A percentile compares a stretch with the other conserved stretches of the same genome.
phyloP scores from a whole-genome alignment of 768 basidiomycete genomes.

The Hortiboletus campestris region DNA sequence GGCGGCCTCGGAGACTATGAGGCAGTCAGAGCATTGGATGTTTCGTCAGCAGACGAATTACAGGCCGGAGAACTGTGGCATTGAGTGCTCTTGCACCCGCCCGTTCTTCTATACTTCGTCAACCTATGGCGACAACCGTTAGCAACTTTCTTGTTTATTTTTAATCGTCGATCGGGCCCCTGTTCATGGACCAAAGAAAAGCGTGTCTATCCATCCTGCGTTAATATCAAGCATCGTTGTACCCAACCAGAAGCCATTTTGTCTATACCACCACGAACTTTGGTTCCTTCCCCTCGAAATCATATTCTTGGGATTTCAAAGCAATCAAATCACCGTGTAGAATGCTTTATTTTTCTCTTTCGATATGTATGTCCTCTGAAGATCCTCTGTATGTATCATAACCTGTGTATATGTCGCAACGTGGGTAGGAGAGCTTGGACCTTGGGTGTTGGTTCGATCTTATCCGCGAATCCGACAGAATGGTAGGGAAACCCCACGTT shows the following conservation, averaged over 20 bases:
- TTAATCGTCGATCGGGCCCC: conserved; percentile 14
- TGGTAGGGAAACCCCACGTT: neutral
- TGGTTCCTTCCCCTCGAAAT: conserved; percentile 3
- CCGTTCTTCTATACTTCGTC: conserved; percentile 1
- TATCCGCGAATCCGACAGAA: neutral
- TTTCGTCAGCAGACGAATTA: conserved; percentile 36
- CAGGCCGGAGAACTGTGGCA: conserved; percentile 63
- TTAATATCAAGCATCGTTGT: conserved; percentile 30
- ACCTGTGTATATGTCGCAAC: neutral
- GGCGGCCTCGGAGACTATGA: conserved; percentile 58
- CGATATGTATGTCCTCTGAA: conserved; percentile 23
- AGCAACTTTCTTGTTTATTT: conserved; percentile 28
- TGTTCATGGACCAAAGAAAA: conserved; percentile 23
- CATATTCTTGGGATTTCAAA: conserved; percentile 1
- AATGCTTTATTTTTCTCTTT: conserved; percentile 16
- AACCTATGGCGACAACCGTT: neutral
- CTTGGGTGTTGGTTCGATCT: neutral
- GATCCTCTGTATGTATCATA: conserved; percentile 26
- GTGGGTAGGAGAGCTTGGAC: neutral
- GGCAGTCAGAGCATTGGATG: conserved; percentile 42
- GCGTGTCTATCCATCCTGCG: conserved; percentile 13
- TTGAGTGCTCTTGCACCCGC: conserved; percentile 21
- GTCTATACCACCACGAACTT: conserved; percentile 26
- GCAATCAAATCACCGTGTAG: conserved; percentile 19
- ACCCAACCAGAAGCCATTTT: conserved; percentile 17